Percentiles rank a stretch among this genome's conserved stretches.
Evolutionary conservation across 148 eudicot genomes (phyloP).

Genomic region (Vaccinium vitisidaea): DNA sequence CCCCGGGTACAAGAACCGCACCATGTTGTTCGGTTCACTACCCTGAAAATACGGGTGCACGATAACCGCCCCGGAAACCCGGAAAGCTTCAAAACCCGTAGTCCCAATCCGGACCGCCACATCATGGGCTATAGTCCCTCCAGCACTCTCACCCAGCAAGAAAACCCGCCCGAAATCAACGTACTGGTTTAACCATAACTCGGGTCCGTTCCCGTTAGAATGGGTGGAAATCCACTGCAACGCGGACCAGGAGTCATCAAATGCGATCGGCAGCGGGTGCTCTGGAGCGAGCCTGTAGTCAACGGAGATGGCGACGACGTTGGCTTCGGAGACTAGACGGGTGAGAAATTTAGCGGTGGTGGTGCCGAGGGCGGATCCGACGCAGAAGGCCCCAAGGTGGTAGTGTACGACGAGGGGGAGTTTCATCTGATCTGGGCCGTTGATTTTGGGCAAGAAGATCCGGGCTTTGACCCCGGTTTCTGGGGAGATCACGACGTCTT

Average conservation of each 20-base stretch:
- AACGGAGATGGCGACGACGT: constrained; percentile 26
- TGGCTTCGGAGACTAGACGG: constrained; percentile 13
- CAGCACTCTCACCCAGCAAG: constrained; percentile 44
- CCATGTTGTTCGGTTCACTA: constrained; percentile 15
- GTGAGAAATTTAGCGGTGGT: background rate
- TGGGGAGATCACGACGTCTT: constrained; percentile 25
- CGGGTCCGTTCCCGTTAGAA: constrained; percentile 18
- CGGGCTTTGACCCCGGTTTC: constrained; percentile 23
- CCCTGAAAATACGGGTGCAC: constrained; percentile 42
- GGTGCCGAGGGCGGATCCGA: constrained; percentile 17
- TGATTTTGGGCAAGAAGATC: constrained; percentile 18
- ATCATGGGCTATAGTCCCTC: constrained; percentile 36
- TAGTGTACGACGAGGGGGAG: constrained; percentile 25
- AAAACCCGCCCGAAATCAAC: constrained; percentile 32
- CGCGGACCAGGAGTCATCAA: constrained; percentile 36
- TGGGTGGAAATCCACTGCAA: constrained; percentile 36
- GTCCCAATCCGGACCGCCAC: constrained; percentile 26
- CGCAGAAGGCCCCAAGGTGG: constrained; percentile 29
- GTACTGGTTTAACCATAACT: constrained; percentile 24
- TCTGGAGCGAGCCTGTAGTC: constrained; percentile 34
- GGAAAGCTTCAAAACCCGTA: background rate
- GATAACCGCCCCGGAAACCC: constrained; percentile 20
- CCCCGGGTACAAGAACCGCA: constrained; percentile 31
- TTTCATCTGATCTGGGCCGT: background rate
- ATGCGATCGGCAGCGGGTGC: constrained; percentile 33